A percentile compares a stretch with the other conserved stretches of the same genome.
Conservation (phyloP, 257 asterid genomes). For the Mentha longifolia region DNA sequence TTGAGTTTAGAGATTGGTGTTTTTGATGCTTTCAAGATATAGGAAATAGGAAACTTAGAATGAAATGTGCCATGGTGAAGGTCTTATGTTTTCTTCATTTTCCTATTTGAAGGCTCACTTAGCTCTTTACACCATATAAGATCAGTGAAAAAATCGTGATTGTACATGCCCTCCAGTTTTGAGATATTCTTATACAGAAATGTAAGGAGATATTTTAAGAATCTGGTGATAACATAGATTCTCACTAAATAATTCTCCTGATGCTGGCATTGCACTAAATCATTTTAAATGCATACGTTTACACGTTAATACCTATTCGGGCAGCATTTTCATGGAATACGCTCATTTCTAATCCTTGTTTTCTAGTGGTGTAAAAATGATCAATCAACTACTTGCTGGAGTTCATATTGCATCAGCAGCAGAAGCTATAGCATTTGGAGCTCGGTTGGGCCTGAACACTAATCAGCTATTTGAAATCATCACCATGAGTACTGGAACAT, state of each 20-base stretch:
- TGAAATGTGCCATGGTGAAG: background rate
- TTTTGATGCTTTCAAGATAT: background rate
- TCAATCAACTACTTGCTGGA: conserved; percentile 99
- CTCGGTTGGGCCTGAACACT: conserved; percentile 86
- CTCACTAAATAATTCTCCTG: background rate
- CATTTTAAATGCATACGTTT: background rate
- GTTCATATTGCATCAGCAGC: conserved; percentile 99
- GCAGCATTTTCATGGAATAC: background rate
- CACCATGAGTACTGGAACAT: conserved; percentile 75
- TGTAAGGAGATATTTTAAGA: conserved; percentile 5
- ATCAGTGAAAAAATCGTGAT: background rate
- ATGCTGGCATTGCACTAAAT: background rate
- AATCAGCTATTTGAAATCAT: conserved; percentile 81
- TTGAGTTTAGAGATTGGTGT: conserved; percentile 16
- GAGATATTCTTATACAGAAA: background rate
- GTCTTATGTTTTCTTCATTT: background rate
- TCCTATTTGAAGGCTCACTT: background rate
- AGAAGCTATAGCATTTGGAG: conserved; percentile 94
- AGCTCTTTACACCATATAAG: too few species aligned
- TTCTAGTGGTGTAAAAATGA: conserved; percentile 89
- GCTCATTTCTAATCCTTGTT: conserved; percentile 8
- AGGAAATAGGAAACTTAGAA: background rate
- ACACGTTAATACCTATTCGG: background rate
- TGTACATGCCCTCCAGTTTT: background rate
- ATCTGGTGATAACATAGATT: background rate